Evolutionary conservation across 225 moss, liverwort and hornwort species (phyloP), one percentile per base, ranked within the genome.

Genomic region (Pleurozium schreberi): DNA sequence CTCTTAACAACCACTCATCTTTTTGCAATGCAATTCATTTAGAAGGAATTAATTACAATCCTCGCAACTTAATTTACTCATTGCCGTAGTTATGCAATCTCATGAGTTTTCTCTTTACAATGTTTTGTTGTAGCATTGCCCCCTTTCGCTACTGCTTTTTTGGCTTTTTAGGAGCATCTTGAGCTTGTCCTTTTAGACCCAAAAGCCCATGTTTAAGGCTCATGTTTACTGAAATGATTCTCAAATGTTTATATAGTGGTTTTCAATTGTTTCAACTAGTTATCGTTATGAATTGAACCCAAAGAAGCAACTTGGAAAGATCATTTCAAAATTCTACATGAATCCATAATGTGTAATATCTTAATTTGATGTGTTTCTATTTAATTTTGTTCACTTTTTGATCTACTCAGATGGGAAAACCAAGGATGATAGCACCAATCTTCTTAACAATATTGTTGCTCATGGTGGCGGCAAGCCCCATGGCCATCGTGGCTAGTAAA

Each of bases 21-120:
- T 1, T 45, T 42, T 14, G 36, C 22, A 34, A 19, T 52, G 36
- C 9, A 75, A 0, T 34, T 73, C 6, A 18, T 18, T 27, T 26
- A 0, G 7, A 75, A 21, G 8, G 4, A 5, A 0, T 45, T 21
- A 5, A 0, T 45, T 21, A 8, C 34, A 14, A 2, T 52, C 22
- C 2, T 53, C 20, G 14, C 25, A 55, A 38, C 55, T 55, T 38
- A 6, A 38, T 55, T 78, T n/a, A 38, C 7, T 38, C 16, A 16
- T 10, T 55, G 38, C 1, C 2, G 1, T 3, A 2, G 16, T 1
- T 6, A 38, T 55, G 77, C 38, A 77, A 55, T 55, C 47, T 6
- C 25, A 38, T 38, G 38, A 77, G 4, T 38, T 55, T 25, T 77
- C 15, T 12, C 5, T 13, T 0, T 10, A 23, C 23, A 53, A 36